A percentile compares a stretch with the other conserved stretches of the same genome.
Evolutionary conservation across 176 grass and related monocot genomes (phyloP).

Genomic region (Rhynchospora breviuscula): DNA sequence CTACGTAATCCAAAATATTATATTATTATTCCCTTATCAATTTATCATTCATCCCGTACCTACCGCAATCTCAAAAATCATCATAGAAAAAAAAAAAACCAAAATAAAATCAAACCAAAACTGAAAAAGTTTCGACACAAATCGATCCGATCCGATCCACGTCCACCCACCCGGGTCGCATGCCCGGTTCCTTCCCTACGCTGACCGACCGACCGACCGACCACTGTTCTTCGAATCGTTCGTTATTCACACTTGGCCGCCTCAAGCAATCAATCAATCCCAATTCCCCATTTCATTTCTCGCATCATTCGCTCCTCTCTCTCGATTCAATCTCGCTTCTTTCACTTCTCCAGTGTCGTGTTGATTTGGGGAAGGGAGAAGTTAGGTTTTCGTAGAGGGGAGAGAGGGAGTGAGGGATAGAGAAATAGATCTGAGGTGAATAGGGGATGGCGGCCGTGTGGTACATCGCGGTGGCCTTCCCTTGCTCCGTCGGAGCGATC

Average conservation of each 20-base stretch:
- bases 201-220: background rate
- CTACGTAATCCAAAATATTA: background rate
- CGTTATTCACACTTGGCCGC: background rate
- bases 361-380: background rate
- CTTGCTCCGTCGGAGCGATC: constrained; percentile 73
- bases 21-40: background rate
- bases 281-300: background rate
- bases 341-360: background rate
- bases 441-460: constrained; percentile 37
- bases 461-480: constrained; percentile 67
- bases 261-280: too few relatives aligned
- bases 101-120: background rate
- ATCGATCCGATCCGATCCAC: background rate
- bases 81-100: background rate
- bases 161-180: background rate
- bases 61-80: background rate
- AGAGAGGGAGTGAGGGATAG: background rate
- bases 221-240: background rate
- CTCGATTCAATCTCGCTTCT: background rate
- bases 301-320: background rate
- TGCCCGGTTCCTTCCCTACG: background rate
- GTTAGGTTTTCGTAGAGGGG: too few relatives aligned
- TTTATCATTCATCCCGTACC: background rate
- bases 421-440: constrained; percentile 28
- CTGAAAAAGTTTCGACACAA: background rate